Conservation (phyloP, 306 rosid genomes). For the Cucurbita maxima region DNA sequence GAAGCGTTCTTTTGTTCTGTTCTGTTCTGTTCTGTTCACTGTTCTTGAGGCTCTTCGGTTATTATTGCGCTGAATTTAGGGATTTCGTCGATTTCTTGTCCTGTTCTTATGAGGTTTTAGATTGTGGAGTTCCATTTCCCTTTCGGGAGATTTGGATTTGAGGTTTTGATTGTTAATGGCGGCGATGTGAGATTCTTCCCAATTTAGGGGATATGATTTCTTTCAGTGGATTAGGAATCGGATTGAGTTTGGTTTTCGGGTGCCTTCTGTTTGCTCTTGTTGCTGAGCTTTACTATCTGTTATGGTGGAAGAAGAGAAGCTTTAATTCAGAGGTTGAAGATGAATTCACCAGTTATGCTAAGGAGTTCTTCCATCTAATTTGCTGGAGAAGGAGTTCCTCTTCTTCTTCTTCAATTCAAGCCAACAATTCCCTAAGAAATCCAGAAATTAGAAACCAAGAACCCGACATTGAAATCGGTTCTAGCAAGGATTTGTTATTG, state of each 20-base stretch:
- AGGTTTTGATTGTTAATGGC: neutral
- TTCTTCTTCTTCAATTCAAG: neutral
- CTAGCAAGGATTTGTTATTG: conserved; percentile 25
- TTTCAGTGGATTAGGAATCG: conserved; percentile 45
- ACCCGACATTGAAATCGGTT: conserved; percentile 33
- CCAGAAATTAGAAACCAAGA: conserved; percentile 20
- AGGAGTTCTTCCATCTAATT: conserved; percentile 26
- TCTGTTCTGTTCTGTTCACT: too few species aligned
- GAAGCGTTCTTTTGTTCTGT: too few species aligned
- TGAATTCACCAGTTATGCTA: conserved; percentile 28
- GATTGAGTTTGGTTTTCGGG: conserved; percentile 55
- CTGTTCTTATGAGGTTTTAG: neutral
- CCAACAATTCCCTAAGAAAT: conserved; percentile 3
- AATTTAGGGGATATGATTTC: conserved; percentile 14
- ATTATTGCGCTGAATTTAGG: too few species aligned
- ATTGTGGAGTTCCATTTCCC: neutral
- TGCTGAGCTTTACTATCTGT: conserved; percentile 64
- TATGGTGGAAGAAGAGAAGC: conserved; percentile 66
- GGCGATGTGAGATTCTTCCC: conserved; percentile 32
- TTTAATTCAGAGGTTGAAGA: conserved; percentile 31
- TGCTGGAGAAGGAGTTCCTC: conserved; percentile 30
- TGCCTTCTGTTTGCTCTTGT: conserved; percentile 40
- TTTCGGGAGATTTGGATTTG: neutral
- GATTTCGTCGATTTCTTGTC: too few species aligned
- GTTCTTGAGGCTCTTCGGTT: too few species aligned